Evolutionary conservation across 2,329 filamentous ascomycete genomes (phyloP), one percentile per base, ranked within the genome.

Genomic region (Coniella vitis): DNA sequence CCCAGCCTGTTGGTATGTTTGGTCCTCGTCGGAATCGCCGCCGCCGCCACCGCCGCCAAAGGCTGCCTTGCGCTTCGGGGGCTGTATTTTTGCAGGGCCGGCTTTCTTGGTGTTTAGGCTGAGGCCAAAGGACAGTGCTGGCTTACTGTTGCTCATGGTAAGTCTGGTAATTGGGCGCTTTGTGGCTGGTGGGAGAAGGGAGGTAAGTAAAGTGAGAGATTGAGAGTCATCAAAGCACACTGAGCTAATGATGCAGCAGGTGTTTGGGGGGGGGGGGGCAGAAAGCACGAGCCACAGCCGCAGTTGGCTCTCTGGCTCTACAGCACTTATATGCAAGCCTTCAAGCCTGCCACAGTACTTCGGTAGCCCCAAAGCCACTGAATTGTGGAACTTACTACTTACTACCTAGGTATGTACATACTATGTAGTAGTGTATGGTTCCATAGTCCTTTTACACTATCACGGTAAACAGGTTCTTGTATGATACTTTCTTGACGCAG

Each of bases 71-170:
- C 72, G 68, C 57, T 73, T 78, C 1, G 67, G 61, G 3, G 73
- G 72, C 25, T 67, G 66, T 4, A 74, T 66, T 57, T 78, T 81
- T 2, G 71, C 65, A 51, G 66, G 65, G 47, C 65, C 67, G 2
- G 72, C 61, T 63, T 84, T 86, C 60, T 81, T 83, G 60, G 81
- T 83, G 43, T 73, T 66, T 38, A 81, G 57, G 59, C 78, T 85
- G 35, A 86, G 71, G 44, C 82, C 83, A 56, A 74, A 74, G 35
- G 71, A 69, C 19, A 76, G 57, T 19, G 61, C 65, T n/a, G 71
- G 69, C 52, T 73, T 29, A 29, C 25, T 75, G n/a, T n/a, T n/a
- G 61, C 67, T 73, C 72, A 75, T 76, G 48, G 34, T 53, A 38
- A 7, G n/a, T 31, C 4, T 16, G 42, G 32, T 19, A 21, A 19